Base-by-base conservation (phyloP, 148 eudicot genomes). In the Chenopodium berlandieri region DNA sequence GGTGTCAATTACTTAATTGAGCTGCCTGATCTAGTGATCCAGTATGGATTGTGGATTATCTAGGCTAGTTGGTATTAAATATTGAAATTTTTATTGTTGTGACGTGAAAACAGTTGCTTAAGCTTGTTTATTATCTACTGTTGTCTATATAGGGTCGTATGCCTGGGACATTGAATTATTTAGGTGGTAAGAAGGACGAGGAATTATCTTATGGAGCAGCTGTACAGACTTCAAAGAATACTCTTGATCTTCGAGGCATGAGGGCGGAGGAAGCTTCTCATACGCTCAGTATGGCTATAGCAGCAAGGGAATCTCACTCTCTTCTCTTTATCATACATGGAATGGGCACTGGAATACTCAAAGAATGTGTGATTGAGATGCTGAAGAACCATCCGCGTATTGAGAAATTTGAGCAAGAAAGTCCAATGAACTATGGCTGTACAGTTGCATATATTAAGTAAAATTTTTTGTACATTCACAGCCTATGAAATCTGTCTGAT, bases 371-470 rank as follows among this genome's bases (percentile, higher is more conserved):
- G 6, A 78, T 91, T 78, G 82, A 91, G 82, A 82, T 91, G 85
- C 79, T 95, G 82, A 90, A 63, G 83, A 88, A 90, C n/a, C 92
- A 93, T 88, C 90, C 86, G 3, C 97, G 92, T 23, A 77, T 95
- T 85, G 85, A 79, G 70, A 95, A 91, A 86, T 93, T 95, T 87
- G 97, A 93, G 78, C 97, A 92, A 87, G 97, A 95, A 80, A 93
- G 90, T 86, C 90, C 93, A 14, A 82, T 88, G 90, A 95, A 93
- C 83, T 93, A 91, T 84, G 98, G 97, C n/a, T 95, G 98, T 88
- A 95, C 97, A 79, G 94, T 91, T 86, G 99, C 97, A 79, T 90
- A 86, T 89, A 87, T 95, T 71, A 91, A 93, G 82, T 95, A 83
- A 90, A 76, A 80, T 4, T 79, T 73, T 44, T 30, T 66, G 47